Evolutionary conservation across 2,329 filamentous ascomycete genomes (phyloP).

Genomic region (Pseudopyrenochaeta lycopersici): DNA sequence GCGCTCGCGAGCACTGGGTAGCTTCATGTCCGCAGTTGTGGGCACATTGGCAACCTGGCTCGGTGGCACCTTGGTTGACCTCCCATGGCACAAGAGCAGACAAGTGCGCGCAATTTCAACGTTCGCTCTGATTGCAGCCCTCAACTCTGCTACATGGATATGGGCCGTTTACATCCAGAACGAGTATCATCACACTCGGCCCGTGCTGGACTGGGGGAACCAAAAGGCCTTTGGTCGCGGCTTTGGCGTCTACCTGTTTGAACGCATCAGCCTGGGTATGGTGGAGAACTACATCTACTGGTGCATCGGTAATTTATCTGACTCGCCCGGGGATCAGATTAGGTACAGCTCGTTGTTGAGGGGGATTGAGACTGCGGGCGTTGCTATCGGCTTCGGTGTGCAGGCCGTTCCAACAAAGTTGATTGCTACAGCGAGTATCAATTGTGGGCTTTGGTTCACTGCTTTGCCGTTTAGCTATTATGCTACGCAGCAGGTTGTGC

Average conservation of each 20-base stretch:
- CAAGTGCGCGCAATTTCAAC: constrained; percentile 53
- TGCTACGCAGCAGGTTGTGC: constrained; percentile 54
- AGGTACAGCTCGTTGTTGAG: constrained; percentile 56
- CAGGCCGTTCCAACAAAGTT: constrained; percentile 56
- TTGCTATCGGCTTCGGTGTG: constrained; percentile 55
- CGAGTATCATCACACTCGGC: constrained; percentile 55
- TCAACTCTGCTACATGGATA: constrained; percentile 58
- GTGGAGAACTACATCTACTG: constrained; percentile 59
- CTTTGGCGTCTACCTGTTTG: constrained; percentile 55
- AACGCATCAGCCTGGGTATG: constrained; percentile 51
- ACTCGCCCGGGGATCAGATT: constrained; percentile 56
- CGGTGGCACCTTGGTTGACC: constrained; percentile 60
- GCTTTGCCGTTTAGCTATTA: constrained; percentile 57
- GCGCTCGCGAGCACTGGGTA: constrained; percentile 56
- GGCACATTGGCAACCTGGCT: constrained; percentile 56
- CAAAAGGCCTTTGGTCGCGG: constrained; percentile 53
- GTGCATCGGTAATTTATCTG: constrained; percentile 57
- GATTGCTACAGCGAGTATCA: constrained; percentile 57
- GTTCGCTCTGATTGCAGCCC: constrained; percentile 52
- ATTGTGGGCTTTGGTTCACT: constrained; percentile 54
- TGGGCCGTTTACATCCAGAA: constrained; percentile 60
- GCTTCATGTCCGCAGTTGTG: constrained; percentile 57
- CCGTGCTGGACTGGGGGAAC: constrained; percentile 56
- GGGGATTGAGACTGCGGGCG: constrained; percentile 54
- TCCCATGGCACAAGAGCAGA: constrained; percentile 50